Conservation (phyloP, 257 asterid species). For the Galeopsis tetrahit region DNA sequence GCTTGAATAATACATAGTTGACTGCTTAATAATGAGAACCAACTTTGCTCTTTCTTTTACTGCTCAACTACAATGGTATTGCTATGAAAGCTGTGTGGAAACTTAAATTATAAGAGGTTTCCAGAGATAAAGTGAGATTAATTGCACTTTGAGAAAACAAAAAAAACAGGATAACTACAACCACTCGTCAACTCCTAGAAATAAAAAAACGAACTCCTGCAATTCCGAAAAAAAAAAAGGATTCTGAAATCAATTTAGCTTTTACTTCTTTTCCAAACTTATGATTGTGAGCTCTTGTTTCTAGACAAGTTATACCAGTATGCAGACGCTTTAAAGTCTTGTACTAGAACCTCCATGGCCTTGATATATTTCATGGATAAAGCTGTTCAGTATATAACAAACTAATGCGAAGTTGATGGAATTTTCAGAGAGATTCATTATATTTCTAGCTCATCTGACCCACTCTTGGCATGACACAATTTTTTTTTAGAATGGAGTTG, state of each 20-base stretch:
- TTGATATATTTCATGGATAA: not conserved
- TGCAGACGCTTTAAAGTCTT: not conserved
- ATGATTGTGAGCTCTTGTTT: not conserved
- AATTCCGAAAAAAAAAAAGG: not conserved
- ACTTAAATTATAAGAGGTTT: not conserved
- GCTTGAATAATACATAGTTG: not conserved
- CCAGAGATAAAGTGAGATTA: not conserved
- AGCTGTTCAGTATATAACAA: not conserved
- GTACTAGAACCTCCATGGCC: not conserved
- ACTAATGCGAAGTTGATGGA: conserved; percentile 2
- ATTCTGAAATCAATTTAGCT: not conserved
- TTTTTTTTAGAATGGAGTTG: conserved; percentile 16
- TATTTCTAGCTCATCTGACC: conserved; percentile 18
- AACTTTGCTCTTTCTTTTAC: conserved; percentile 6
- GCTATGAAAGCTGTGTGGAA: not conserved
- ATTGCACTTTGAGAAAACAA: not conserved
- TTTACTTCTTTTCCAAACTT: not conserved
- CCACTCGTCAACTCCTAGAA: not conserved
- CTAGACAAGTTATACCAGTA: not conserved
- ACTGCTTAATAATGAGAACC: conserved; percentile 6
- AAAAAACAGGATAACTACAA: conserved; percentile 3
- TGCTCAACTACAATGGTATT: conserved; percentile 19
- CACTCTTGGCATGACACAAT: conserved; percentile 10
- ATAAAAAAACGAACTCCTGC: not conserved
- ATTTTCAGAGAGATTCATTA: conserved; percentile 15